Percentiles rank a stretch among this genome's conserved stretches.
phyloP scores from a whole-genome alignment of 176 grass and related monocot species.

The Olyra latifolia region DNA sequence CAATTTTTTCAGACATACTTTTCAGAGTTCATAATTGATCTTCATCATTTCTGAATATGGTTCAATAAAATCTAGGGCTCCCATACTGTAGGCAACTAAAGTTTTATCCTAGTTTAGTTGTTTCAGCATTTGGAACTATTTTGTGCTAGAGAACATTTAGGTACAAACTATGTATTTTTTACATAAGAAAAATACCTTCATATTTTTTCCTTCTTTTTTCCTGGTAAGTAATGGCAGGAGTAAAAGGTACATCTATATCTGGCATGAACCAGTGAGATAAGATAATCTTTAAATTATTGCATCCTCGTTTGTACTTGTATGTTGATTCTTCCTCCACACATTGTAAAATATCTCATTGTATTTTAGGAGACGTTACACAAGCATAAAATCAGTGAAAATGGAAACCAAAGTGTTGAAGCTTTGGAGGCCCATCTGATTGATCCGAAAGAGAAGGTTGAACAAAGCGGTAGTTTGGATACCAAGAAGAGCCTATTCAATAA shows the following conservation, averaged over 20 bases:
- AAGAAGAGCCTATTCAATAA: slow-evolving; percentile 82
- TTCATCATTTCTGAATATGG: background rate
- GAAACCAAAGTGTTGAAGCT: slow-evolving; percentile 43
- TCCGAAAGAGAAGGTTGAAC: slow-evolving; percentile 38
- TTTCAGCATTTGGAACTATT: background rate
- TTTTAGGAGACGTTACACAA: slow-evolving; percentile 86
- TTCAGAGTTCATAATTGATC: background rate
- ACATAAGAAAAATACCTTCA: background rate
- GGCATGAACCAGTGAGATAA: background rate
- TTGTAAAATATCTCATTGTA: slow-evolving; percentile 4
- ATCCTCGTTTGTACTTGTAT: background rate
- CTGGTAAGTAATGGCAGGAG: background rate
- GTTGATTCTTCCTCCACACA: background rate
- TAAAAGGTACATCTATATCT: background rate
- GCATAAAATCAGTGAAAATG: slow-evolving; percentile 43
- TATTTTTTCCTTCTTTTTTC: background rate
- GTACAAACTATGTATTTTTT: background rate
- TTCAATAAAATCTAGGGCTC: background rate
- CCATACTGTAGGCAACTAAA: background rate
- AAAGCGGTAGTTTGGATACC: slow-evolving; percentile 26
- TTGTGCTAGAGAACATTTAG: background rate
- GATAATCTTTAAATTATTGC: background rate
- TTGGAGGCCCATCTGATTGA: slow-evolving; percentile 58
- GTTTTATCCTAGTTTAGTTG: background rate
- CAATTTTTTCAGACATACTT: background rate